phyloP scores from a whole-genome alignment of 495 filamentous ascomycete species.

The Lineolata rhizophorae region DNA sequence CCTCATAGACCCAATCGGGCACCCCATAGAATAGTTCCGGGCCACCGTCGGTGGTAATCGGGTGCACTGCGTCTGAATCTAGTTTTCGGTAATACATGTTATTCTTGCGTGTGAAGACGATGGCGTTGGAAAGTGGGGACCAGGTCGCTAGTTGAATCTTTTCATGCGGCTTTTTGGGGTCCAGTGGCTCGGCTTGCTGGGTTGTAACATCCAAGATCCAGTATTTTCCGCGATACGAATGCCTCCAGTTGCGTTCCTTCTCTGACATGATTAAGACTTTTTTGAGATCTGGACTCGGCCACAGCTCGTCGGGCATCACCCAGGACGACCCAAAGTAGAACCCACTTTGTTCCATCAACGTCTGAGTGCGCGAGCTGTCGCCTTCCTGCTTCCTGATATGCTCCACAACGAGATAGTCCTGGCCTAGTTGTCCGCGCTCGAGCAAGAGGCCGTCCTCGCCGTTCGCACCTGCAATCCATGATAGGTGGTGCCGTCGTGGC shows the following conservation, averaged over 20 bases:
- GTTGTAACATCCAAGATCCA: conserved; percentile 86
- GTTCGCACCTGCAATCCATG: conserved; percentile 69
- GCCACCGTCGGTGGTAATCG: conserved; percentile 74
- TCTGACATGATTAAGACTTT: conserved; percentile 65
- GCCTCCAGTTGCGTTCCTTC: conserved; percentile 55
- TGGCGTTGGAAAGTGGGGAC: conserved; percentile 68
- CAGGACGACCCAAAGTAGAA: conserved; percentile 34
- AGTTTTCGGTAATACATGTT: conserved; percentile 70
- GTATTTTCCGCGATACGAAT: conserved; percentile 66
- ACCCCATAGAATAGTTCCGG: conserved; percentile 79
- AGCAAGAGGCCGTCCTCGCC: conserved; percentile 76
- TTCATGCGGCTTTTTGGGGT: conserved; percentile 40
- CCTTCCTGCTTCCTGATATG: conserved; percentile 41
- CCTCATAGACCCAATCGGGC: conserved; percentile 99
- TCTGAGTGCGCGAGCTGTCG: conserved; percentile 23
- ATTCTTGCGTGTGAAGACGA: conserved; percentile 71
- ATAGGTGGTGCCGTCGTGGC: conserved; percentile 43
- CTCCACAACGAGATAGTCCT: conserved; percentile 63
- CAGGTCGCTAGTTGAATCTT: conserved; percentile 71
- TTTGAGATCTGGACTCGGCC: conserved; percentile 64
- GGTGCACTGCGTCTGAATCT: conserved; percentile 30
- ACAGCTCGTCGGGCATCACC: conserved; percentile 32
- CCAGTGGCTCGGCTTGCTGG: conserved; percentile 56
- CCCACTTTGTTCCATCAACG: conserved; percentile 46
- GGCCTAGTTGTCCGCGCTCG: conserved; percentile 31